A percentile compares a stretch with the other conserved stretches of the same genome.
These are phyloP conservation scores for Lathyrus aphaca DNA, from an alignment of 306 rosid genomes.

Conservation along the genomic window DNA sequence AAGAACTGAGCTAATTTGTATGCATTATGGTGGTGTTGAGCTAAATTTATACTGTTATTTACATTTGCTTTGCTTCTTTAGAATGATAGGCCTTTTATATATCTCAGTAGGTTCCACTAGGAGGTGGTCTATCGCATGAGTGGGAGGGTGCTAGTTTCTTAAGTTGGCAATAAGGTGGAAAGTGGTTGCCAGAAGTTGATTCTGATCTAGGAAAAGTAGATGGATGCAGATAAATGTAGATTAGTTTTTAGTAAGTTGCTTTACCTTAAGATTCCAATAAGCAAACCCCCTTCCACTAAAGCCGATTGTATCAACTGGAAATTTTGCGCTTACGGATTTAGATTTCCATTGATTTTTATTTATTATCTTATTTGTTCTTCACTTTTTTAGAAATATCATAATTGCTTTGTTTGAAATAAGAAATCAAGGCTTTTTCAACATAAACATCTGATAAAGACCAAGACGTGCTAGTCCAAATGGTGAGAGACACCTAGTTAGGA, in stretches of 20 bases:
- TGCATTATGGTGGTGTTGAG: slow-evolving; percentile 14
- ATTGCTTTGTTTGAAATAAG: slow-evolving; percentile 6
- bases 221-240: background rate
- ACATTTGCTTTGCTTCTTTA: slow-evolving; percentile 11
- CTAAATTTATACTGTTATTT: too few species aligned
- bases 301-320: slow-evolving; percentile 13
- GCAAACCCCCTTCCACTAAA: slow-evolving; percentile 6
- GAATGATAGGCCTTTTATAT: slow-evolving; percentile 10
- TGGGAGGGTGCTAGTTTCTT: background rate
- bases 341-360: slow-evolving; percentile 6
- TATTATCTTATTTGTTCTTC: background rate
- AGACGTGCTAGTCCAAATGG: background rate
- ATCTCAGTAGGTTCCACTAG: slow-evolving; percentile 26
- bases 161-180: background rate
- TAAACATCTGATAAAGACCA: background rate
- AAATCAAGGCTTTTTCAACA: slow-evolving; percentile 11
- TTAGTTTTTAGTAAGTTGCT: background rate
- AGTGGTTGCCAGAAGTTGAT: slow-evolving; percentile 19
- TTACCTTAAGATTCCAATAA: slow-evolving; percentile 25
- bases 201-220: slow-evolving; percentile 10
- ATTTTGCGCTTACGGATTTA: slow-evolving; percentile 14
- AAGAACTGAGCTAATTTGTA: background rate
- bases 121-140: slow-evolving; percentile 20
- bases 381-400: background rate
- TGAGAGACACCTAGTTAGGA: background rate